A percentile compares a stretch with the other conserved stretches of the same genome.
phyloP scores from a whole-genome alignment of 2,329 filamentous ascomycete species.

The Trichoderma sp. region DNA sequence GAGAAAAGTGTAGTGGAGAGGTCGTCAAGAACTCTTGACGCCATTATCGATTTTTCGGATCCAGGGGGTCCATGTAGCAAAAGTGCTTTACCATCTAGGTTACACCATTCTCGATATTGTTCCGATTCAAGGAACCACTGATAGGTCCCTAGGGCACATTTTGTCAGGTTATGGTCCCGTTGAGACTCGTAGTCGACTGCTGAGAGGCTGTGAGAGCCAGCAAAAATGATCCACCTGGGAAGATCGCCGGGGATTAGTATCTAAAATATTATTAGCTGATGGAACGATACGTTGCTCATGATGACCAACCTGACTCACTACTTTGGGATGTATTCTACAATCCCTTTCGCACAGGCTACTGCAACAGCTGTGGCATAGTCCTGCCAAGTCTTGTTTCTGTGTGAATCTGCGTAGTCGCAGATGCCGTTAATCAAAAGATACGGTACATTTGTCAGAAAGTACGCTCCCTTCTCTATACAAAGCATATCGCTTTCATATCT shows the following conservation, averaged over 20 bases:
- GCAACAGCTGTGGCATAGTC: neutral
- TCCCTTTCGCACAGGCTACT: neutral
- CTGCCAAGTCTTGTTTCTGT: neutral
- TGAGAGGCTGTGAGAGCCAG: neutral
- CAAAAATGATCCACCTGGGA: neutral
- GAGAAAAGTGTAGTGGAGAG: neutral
- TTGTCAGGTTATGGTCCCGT: neutral
- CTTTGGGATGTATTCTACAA: neutral
- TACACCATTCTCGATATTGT: neutral
- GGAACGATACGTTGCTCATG: neutral
- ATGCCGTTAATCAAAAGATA: neutral
- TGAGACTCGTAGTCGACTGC: neutral
- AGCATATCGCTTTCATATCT: neutral
- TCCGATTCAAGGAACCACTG: neutral
- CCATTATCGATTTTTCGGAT: neutral
- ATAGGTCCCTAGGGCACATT: neutral
- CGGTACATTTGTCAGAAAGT: neutral
- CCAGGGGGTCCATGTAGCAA: neutral
- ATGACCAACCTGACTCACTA: neutral
- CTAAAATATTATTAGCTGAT: neutral
- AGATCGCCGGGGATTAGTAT: neutral
- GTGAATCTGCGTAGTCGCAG: neutral
- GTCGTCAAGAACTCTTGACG: neutral
- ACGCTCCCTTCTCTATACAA: neutral
- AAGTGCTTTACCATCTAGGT: neutral